Evolutionary conservation across 805 yeast species (phyloP), one percentile per base, ranked within the genome.

Genomic region (Cyberlindnera euphorbiiphila): DNA sequence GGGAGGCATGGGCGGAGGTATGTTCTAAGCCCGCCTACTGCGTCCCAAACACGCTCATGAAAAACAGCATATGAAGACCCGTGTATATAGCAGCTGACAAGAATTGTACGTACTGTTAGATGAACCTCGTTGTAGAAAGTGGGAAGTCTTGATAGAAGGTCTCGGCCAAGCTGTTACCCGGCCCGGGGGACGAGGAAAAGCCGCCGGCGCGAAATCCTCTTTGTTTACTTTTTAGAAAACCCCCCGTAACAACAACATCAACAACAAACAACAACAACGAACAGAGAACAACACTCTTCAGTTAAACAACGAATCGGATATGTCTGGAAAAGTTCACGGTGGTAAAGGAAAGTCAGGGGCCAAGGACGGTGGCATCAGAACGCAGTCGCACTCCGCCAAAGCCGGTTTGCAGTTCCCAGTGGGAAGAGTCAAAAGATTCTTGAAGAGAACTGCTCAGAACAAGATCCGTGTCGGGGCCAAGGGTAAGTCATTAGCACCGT

Each of bases 361-460:
- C 61, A 83, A 81, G 62, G 84, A 73, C 41, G 77, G 76, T 34
- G 71, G 71, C 18, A 41, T 63, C 37, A 71, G 76, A 46, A 74
- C 91, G 16, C 89, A 84, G 53, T 85, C 96, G 11, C 95, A 89
- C 53, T 85, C 95, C 6, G 95, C 95, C 9, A 81, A 94, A 64
- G 96, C 96, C 19, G 96, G 96, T 18, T 70, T 88, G 61, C 93
- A 84, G 62, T 93, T 93, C 70, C 99, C 99, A 34, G 98, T 94
- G 25, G 99, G 99, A 43, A 87, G 99, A 81, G 88, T 93, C 54
- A 91, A 93, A 77, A 80, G 98, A 71, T 91, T 88, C 62, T 73
- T 93, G 65, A 91, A 89, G 72, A 81, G 74, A 64, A 85, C 83
- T 49, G 95, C 96, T 15, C 93, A 86, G 61, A 86, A 85, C 66